Base-by-base conservation (phyloP, 805 yeast species). In the Saitoella complicata region DNA sequence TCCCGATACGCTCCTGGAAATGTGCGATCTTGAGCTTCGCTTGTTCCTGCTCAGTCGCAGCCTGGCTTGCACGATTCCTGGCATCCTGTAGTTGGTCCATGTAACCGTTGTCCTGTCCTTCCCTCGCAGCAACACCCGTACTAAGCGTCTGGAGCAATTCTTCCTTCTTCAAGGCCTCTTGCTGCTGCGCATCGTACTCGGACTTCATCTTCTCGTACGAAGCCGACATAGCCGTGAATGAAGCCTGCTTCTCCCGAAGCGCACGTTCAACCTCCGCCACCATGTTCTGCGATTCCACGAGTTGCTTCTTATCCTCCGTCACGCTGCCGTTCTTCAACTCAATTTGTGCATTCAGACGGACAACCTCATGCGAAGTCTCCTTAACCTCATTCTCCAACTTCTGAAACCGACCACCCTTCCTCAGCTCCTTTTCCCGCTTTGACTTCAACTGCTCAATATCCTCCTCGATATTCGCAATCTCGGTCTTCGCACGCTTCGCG, bases 111-210 rank as follows among this genome's bases (percentile, higher is more conserved):
- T 78, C 80, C 0, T 78, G 65, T 0, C 77, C 70, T 45, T 93
- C 95, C 47, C 74, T 77, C 0, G 93, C 74, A 0, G 95, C 81
- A n/a, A 87, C 77, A 54, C 96, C 95, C 0, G 95, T 84, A 0
- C 86, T 76, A 37, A 87, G 66, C 0, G 93, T 78, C 0, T 91
- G 80, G 7, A 84, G 62, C 7, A 87, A 67, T 49, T 87, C 95
- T 53, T 83, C 88, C 52, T 81, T 83, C 47, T 67, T 70, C 33
- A 67, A 64, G 40, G 71, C 67, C 9, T 68, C 67, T 5, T 63
- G 65, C 48, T 75, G 76, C 45, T 75, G 51, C 0, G 57, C 55
- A 2, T 60, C 64, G 21, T 80, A 62, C n/a, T 62, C 55, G 1
- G 54, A 57, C 41, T 73, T 75, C 7, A 73, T 59, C 0, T 53